Evolutionary conservation across 306 rosid genomes (phyloP).

Genomic region (Acacia acuminata): DNA sequence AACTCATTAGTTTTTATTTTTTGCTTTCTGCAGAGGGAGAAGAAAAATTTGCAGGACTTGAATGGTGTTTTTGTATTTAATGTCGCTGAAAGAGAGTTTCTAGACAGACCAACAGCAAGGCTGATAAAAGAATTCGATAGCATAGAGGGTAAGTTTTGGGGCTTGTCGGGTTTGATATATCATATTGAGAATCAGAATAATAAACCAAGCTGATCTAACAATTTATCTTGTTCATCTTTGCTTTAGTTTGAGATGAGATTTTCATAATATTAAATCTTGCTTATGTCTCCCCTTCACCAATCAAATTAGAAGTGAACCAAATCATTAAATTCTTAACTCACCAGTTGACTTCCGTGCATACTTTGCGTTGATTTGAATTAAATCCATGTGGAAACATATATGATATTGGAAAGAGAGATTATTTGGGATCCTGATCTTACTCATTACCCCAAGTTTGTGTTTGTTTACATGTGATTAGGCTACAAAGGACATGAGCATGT

Average conservation of each 20-base stretch:
- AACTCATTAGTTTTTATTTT: not conserved
- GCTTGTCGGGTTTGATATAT: slow-evolving; percentile 3
- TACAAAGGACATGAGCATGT: not conserved
- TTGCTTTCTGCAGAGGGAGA: slow-evolving; percentile 69
- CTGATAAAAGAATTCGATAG: slow-evolving; percentile 71
- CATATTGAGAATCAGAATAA: slow-evolving; percentile 9
- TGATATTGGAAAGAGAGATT: not conserved
- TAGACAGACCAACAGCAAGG: slow-evolving; percentile 91
- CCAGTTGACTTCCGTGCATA: not conserved
- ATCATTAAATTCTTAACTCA: slow-evolving; percentile 8
- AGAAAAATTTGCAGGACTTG: slow-evolving; percentile 74
- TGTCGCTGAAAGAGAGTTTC: slow-evolving; percentile 74
- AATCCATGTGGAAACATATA: not conserved
- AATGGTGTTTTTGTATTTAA: slow-evolving; percentile 69
- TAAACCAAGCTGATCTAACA: slow-evolving; percentile 10
- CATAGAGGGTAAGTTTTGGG: slow-evolving; percentile 57
- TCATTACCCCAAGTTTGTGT: not conserved
- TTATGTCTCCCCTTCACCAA: slow-evolving; percentile 4
- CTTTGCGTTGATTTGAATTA: slow-evolving; percentile 13
- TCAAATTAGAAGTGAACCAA: not conserved
- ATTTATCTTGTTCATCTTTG: not conserved
- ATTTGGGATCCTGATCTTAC: not conserved
- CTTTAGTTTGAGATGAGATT: not conserved
- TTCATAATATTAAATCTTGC: slow-evolving; percentile 1
- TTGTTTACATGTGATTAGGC: not conserved